phyloP scores from a whole-genome alignment of 1,284 basidiomycete genomes.

The Schizophyllum commune region DNA sequence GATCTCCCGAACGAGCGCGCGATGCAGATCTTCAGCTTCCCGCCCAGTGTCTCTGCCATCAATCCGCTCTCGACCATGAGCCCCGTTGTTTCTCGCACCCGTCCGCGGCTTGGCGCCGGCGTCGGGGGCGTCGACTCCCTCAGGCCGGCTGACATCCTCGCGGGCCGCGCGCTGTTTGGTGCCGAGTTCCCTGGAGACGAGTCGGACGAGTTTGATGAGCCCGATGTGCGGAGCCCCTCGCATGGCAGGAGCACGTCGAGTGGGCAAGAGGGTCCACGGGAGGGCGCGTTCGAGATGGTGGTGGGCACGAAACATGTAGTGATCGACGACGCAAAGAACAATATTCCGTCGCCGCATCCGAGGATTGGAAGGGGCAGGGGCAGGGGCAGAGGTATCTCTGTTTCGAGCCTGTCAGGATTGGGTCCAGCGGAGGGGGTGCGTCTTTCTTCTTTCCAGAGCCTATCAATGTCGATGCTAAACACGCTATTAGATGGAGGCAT shows the following conservation, averaged over 20 bases:
- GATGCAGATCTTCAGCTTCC: slow-evolving; percentile 62
- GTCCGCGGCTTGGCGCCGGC: slow-evolving; percentile 22
- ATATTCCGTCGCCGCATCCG: slow-evolving; percentile 62
- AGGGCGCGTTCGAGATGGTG: slow-evolving; percentile 45
- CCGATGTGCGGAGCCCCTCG: slow-evolving; percentile 16
- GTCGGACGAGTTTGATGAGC: slow-evolving; percentile 33
- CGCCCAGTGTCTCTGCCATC: slow-evolving; percentile 54
- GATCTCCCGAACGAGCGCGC: slow-evolving; percentile 66
- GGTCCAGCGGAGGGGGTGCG: slow-evolving; percentile 23
- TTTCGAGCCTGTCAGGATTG: slow-evolving; percentile 17
- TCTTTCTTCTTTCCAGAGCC: slow-evolving; percentile 6
- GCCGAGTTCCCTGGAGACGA: slow-evolving; percentile 21
- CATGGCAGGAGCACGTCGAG: slow-evolving; percentile 14
- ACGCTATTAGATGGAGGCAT: background rate
- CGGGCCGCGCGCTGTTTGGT: slow-evolving; percentile 42
- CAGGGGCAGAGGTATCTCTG: slow-evolving; percentile 24
- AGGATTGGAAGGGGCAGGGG: slow-evolving; percentile 32
- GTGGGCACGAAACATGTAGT: slow-evolving; percentile 36
- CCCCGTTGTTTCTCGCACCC: slow-evolving; percentile 35
- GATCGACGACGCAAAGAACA: slow-evolving; percentile 47
- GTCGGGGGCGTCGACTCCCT: slow-evolving; percentile 31
- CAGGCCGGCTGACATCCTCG: slow-evolving; percentile 57
- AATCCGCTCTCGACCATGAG: slow-evolving; percentile 68
- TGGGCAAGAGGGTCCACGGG: slow-evolving; percentile 34
- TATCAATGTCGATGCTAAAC: slow-evolving; percentile 1